These are phyloP conservation scores for Plasmodium vivax DNA, from an alignment of 169 alveolate species.

Conservation along the genomic window DNA sequence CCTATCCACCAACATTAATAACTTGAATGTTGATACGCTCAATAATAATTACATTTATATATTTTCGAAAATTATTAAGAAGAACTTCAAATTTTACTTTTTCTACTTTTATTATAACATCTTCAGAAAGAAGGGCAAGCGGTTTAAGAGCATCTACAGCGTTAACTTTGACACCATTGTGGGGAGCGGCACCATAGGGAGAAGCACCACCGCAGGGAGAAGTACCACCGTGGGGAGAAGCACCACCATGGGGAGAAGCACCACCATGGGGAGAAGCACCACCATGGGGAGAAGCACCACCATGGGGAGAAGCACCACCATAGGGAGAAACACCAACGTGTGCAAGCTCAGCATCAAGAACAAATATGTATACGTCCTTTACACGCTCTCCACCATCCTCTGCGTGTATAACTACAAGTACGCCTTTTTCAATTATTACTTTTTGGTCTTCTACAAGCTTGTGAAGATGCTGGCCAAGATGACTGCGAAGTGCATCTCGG, in stretches of 20 bases:
- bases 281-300: background rate
- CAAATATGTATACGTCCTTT: constrained; percentile 40
- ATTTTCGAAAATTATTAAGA: constrained; percentile 43
- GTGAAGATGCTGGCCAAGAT: constrained; percentile 39
- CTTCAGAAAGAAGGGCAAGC: constrained; percentile 30
- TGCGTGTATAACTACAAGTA: constrained; percentile 44
- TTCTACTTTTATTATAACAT: constrained; percentile 53
- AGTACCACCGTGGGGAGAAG: background rate
- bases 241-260: background rate
- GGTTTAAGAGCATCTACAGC: constrained; percentile 41
- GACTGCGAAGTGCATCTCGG: background rate
- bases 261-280: background rate
- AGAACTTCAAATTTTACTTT: constrained; percentile 60
- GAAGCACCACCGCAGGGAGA: background rate
- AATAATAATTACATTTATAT: constrained; percentile 35
- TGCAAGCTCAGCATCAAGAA: constrained; percentile 39
- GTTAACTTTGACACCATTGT: constrained; percentile 7
- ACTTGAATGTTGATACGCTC: constrained; percentile 39
- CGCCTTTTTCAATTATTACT: constrained; percentile 63
- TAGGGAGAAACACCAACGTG: background rate
- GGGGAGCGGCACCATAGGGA: background rate
- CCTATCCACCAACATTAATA: constrained; percentile 44
- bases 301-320: background rate
- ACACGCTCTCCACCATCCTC: constrained; percentile 40
- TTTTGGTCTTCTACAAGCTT: constrained; percentile 34